Evolutionary conservation across 2,329 filamentous ascomycete genomes (phyloP).

Genomic region (Ceratocystis smalleyi): DNA sequence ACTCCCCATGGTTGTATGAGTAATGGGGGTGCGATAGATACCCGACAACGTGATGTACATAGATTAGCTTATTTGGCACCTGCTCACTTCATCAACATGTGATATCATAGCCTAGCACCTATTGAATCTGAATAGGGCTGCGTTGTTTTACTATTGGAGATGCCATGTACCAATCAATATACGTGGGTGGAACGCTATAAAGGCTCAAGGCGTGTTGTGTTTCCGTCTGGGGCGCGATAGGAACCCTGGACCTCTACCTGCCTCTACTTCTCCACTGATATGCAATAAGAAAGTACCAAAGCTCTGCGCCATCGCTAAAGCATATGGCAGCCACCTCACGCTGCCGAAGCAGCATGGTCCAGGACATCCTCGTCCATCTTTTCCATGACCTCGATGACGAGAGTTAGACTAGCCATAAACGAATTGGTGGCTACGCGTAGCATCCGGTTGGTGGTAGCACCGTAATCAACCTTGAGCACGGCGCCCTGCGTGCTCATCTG

Average conservation of each 20-base stretch:
- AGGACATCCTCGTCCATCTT: constrained; percentile 77
- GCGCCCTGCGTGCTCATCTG: constrained; percentile 42
- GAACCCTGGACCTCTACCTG: background rate
- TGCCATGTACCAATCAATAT: background rate
- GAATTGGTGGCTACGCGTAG: constrained; percentile 89
- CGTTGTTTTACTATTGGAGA: too few relatives aligned
- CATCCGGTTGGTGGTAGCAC: constrained; percentile 89
- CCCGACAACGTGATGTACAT: background rate
- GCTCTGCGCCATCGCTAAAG: too few relatives aligned
- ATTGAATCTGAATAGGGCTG: too few relatives aligned
- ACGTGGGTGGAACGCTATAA: background rate
- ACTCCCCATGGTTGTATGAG: background rate
- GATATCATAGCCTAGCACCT: too few relatives aligned
- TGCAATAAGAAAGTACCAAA: background rate
- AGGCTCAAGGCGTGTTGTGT: constrained; percentile 1
- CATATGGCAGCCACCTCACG: background rate
- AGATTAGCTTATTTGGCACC: background rate
- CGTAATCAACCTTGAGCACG: constrained; percentile 60
- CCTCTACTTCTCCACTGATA: background rate
- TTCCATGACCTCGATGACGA: constrained; percentile 80
- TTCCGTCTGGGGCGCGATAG: background rate
- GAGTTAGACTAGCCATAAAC: constrained; percentile 77
- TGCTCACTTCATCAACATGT: too few relatives aligned
- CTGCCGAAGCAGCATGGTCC: constrained; percentile 20
- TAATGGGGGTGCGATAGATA: background rate